Evolutionary conservation across 129 eudicot genomes (phyloP).

Genomic region (Arctium minus): DNA sequence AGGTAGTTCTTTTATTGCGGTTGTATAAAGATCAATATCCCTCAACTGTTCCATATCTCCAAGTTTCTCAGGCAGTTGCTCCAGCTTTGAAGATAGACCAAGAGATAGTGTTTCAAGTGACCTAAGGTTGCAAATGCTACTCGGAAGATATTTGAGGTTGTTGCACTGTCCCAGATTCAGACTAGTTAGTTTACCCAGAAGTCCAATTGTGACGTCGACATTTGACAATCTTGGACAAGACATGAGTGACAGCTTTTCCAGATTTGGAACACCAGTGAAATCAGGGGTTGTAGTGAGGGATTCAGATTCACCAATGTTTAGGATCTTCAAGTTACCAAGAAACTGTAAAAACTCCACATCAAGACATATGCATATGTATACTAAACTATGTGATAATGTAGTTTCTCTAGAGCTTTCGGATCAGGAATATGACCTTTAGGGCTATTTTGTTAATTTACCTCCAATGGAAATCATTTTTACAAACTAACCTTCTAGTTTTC

Average conservation of each 20-base stretch:
- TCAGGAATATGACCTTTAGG: too few species aligned
- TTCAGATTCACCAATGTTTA: constrained; percentile 11
- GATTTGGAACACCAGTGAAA: constrained; percentile 9
- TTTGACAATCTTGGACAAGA: constrained; percentile 6
- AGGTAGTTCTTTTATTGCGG: constrained; percentile 7
- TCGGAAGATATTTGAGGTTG: constrained; percentile 9
- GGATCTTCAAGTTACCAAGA: constrained; percentile 12
- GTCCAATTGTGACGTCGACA: constrained; percentile 8
- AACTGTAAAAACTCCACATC: constrained; percentile 1
- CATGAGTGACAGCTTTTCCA: constrained; percentile 2
- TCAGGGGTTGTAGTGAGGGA: constrained; percentile 13
- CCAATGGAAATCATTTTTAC: too few species aligned
- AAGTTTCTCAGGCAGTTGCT: constrained; percentile 21
- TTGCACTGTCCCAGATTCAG: background rate
- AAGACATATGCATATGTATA: background rate
- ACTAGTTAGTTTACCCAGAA: background rate
- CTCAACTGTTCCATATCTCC: constrained; percentile 18
- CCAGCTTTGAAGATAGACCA: constrained; percentile 12
- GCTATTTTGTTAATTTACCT: too few species aligned
- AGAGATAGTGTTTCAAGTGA: background rate
- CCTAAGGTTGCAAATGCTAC: background rate
- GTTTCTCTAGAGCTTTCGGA: too few species aligned
- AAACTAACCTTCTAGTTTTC: too few species aligned
- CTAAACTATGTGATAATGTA: too few species aligned
- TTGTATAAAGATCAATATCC: background rate